Evolutionary conservation across 352 stramenopile genomes (phyloP).

Genomic region (Phytophthora hybrid): DNA sequence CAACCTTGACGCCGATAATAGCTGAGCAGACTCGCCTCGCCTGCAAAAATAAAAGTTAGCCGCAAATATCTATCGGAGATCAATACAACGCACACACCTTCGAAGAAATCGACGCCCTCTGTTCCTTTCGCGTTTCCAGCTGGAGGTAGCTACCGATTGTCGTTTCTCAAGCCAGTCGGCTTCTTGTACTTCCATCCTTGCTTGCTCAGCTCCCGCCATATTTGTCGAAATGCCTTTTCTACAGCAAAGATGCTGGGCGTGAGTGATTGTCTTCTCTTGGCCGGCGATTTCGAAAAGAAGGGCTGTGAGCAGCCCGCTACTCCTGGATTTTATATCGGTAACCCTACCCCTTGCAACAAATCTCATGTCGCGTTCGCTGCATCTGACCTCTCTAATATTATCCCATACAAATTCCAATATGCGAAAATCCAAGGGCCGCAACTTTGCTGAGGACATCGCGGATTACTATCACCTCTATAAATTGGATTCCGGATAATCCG

Average conservation of each 20-base stretch:
- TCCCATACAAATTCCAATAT: background rate
- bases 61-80: background rate
- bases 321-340: background rate
- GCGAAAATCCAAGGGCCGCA: background rate
- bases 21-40: background rate
- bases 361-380: background rate
- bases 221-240: background rate
- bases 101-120: background rate
- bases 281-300: background rate
- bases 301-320: background rate
- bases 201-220: background rate
- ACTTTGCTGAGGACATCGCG: background rate
- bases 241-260: background rate
- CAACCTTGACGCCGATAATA: background rate
- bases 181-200: background rate
- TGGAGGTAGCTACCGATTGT: background rate
- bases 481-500: background rate
- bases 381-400: background rate
- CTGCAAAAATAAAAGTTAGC: background rate
- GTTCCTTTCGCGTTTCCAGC: background rate
- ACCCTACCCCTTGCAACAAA: background rate
- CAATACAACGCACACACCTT: background rate
- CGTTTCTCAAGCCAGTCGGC: background rate
- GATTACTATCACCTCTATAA: background rate
- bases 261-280: background rate